A percentile compares a stretch with the other conserved stretches of the same genome.
Evolutionary conservation across 306 rosid genomes (phyloP).

Genomic region (Dryas octopetala): DNA sequence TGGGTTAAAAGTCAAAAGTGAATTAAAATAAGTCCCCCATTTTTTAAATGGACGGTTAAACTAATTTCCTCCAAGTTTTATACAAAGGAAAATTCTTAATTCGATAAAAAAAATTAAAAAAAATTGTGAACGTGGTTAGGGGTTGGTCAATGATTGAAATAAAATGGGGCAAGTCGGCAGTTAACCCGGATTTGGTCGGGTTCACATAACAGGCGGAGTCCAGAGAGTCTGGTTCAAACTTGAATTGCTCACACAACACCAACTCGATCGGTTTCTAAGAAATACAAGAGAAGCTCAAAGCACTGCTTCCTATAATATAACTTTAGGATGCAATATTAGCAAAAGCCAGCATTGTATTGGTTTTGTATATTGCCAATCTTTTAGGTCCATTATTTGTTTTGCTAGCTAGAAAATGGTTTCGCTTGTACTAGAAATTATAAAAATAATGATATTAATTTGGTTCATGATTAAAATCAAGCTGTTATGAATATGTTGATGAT

Average conservation of each 20-base stretch:
- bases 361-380: too few species aligned
- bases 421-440: too few species aligned
- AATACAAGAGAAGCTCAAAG: neutral
- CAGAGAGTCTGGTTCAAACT: too few species aligned
- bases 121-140: constrained; percentile 17
- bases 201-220: constrained; percentile 31
- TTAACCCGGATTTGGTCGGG: constrained; percentile 40
- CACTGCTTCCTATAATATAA: neutral
- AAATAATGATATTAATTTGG: too few species aligned
- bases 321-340: neutral
- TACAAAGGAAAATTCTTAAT: neutral
- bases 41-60: constrained; percentile 17
- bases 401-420: too few species aligned
- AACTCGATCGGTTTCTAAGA: constrained; percentile 23
- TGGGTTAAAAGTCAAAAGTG: constrained; percentile 32
- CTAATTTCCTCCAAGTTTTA: neutral
- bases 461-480: too few species aligned
- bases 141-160: constrained; percentile 43
- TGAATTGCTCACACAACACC: neutral
- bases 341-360: too few species aligned
- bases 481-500: too few species aligned
- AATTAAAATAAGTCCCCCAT: neutral
- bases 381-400: too few species aligned
- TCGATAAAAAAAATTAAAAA: too few species aligned
- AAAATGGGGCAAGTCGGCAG: constrained; percentile 36